Conservation (phyloP, 2,329 filamentous ascomycete species). For the Pyricularia pennisetigena region DNA sequence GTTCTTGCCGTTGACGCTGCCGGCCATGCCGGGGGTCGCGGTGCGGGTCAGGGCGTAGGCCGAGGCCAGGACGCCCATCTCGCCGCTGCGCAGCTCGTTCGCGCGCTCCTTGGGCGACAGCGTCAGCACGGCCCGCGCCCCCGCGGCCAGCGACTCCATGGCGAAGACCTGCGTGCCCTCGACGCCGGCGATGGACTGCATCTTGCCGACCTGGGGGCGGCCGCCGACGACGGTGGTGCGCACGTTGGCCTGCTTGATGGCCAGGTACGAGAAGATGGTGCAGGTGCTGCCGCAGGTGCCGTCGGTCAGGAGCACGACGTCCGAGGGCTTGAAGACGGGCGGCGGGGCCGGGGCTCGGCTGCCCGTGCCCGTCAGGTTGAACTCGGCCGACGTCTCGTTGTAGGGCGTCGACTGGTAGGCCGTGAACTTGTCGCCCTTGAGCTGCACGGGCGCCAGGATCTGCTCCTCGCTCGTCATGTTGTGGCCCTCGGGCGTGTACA, state of each 20-base stretch:
- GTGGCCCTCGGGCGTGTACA: conserved; percentile 29
- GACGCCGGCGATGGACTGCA: conserved; percentile 57
- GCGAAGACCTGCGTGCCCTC: conserved; percentile 38
- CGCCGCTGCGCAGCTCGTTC: conserved; percentile 14
- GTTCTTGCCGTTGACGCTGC: conserved; percentile 25
- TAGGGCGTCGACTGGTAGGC: conserved; percentile 28
- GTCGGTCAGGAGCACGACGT: conserved; percentile 40
- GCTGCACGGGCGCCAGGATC: conserved; percentile 20
- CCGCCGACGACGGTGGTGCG: conserved; percentile 53
- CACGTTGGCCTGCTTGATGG: conserved; percentile 29
- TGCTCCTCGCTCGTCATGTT: conserved; percentile 19
- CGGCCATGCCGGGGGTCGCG: conserved; percentile 12
- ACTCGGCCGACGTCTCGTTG: conserved; percentile 24
- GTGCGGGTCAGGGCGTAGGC: conserved; percentile 22
- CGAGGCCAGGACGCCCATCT: conserved; percentile 15
- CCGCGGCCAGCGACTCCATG: conserved; percentile 17
- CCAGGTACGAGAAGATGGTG: conserved; percentile 19
- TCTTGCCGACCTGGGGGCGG: conserved; percentile 39
- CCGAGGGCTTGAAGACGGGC: conserved; percentile 41
- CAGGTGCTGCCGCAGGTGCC: conserved; percentile 21
- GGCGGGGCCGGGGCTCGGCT: conserved; percentile 32
- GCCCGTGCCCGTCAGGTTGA: conserved; percentile 40
- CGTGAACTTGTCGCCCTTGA: conserved; percentile 44
- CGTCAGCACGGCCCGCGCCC: conserved; percentile 16
- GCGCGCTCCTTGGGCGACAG: conserved; percentile 13